These are phyloP conservation scores for Cercis canadensis DNA, from an alignment of 306 rosid genomes.

Conservation along the genomic window DNA sequence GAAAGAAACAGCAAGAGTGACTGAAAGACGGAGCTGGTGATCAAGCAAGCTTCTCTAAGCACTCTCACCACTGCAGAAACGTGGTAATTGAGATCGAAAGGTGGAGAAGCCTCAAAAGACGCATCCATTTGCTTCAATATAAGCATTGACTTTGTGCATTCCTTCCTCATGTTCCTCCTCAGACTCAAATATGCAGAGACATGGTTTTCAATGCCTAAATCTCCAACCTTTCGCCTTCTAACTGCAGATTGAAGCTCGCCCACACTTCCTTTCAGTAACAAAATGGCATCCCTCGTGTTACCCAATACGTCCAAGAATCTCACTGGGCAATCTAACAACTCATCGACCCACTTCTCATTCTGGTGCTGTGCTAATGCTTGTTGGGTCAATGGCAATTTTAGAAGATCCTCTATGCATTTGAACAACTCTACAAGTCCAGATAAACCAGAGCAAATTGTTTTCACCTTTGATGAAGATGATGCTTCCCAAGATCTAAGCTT, in stretches of 20 bases:
- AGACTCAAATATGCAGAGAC: constrained; percentile 44
- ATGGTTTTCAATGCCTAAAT: constrained; percentile 45
- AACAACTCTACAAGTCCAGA: constrained; percentile 54
- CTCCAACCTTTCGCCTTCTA: constrained; percentile 60
- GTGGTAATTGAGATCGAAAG: constrained; percentile 46
- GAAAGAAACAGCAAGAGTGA: constrained; percentile 58
- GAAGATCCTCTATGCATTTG: constrained; percentile 54
- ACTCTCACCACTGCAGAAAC: constrained; percentile 58
- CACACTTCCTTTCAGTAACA: constrained; percentile 51
- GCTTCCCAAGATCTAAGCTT: constrained; percentile 56
- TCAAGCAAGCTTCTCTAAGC: constrained; percentile 62
- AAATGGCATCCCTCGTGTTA: constrained; percentile 54
- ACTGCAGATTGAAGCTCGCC: constrained; percentile 65
- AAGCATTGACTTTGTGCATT: constrained; percentile 43
- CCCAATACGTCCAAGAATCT: constrained; percentile 61
- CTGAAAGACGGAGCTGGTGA: constrained; percentile 54
- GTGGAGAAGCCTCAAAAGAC: constrained; percentile 36
- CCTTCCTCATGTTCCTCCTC: constrained; percentile 56
- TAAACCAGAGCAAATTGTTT: constrained; percentile 47
- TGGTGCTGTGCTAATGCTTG: constrained; percentile 60
- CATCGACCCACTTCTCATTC: constrained; percentile 62
- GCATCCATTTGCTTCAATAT: constrained; percentile 51
- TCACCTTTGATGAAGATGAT: constrained; percentile 48
- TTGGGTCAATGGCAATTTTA: constrained; percentile 60
- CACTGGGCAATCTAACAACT: constrained; percentile 59